Conservation (phyloP, 169 alveolate genomes). For the Babesia ovata region DNA sequence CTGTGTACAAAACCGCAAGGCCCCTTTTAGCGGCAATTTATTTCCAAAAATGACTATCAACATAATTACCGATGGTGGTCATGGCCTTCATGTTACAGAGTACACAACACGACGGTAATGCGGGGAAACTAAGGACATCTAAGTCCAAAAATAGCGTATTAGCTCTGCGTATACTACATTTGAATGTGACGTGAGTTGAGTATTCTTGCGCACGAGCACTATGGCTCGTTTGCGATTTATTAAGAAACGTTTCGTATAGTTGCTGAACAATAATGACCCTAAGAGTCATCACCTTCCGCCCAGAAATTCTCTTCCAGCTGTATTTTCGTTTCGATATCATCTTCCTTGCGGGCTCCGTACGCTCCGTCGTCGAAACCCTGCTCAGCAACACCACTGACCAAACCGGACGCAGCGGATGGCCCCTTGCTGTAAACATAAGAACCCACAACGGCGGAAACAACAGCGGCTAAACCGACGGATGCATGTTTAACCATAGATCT, state of each 20-base stretch:
- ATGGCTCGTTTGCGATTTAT: conserved; percentile 4
- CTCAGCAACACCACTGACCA: conserved; percentile 20
- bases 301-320: conserved; percentile 60
- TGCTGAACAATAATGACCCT: background rate
- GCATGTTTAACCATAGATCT: conserved; percentile 28
- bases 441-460: conserved; percentile 32
- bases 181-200: background rate
- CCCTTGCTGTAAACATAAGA: conserved; percentile 33
- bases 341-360: conserved; percentile 3
- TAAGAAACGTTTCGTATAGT: background rate
- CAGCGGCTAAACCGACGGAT: conserved; percentile 41
- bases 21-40: too few species aligned
- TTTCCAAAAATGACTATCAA: too few species aligned
- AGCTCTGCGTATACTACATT: background rate
- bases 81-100: too few species aligned
- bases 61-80: too few species aligned
- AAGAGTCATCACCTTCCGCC: conserved; percentile 45
- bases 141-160: background rate
- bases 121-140: too few species aligned
- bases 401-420: conserved; percentile 8
- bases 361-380: conserved; percentile 41
- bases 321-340: conserved; percentile 26
- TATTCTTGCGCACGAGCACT: background rate
- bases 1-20: too few species aligned
- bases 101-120: too few species aligned